Conservation (phyloP, 176 grass and related monocot species). For the Cymbopogon citratus region DNA sequence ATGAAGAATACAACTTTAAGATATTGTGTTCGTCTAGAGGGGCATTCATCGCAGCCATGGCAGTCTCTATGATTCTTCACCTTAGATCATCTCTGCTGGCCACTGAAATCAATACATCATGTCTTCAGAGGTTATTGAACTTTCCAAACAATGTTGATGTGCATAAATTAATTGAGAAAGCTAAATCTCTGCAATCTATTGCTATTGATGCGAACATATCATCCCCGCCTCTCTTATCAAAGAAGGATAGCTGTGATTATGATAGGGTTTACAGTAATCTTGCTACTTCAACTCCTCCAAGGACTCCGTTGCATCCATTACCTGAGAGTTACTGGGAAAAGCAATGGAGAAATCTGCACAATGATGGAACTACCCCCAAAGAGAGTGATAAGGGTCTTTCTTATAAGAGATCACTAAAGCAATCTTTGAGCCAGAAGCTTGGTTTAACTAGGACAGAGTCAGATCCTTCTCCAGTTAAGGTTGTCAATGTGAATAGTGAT, state of each 20-base stretch:
- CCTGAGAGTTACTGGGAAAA: constrained; percentile 92
- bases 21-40: constrained; percentile 82
- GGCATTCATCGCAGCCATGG: constrained; percentile 82
- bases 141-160: constrained; percentile 72
- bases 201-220: constrained; percentile 59
- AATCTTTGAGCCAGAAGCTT: constrained; percentile 46
- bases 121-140: constrained; percentile 82
- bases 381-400: constrained; percentile 37
- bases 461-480: constrained; percentile 52
- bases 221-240: constrained; percentile 32
- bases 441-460: constrained; percentile 68
- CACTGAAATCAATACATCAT: constrained; percentile 70
- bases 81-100: constrained; percentile 80
- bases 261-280: constrained; percentile 40
- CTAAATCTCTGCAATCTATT: constrained; percentile 56
- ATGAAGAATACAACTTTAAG: constrained; percentile 52
- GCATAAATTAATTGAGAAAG: constrained; percentile 76
- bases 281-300: constrained; percentile 51
- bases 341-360: constrained; percentile 81
- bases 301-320: constrained; percentile 49
- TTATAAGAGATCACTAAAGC: constrained; percentile 41
- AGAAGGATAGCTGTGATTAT: constrained; percentile 34
- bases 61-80: constrained; percentile 92
- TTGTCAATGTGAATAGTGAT: constrained; percentile 10
- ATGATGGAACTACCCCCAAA: constrained; percentile 37